Evolutionary conservation across 495 filamentous ascomycete species (phyloP).

Genomic region (Parathielavia hyrcaniae): DNA sequence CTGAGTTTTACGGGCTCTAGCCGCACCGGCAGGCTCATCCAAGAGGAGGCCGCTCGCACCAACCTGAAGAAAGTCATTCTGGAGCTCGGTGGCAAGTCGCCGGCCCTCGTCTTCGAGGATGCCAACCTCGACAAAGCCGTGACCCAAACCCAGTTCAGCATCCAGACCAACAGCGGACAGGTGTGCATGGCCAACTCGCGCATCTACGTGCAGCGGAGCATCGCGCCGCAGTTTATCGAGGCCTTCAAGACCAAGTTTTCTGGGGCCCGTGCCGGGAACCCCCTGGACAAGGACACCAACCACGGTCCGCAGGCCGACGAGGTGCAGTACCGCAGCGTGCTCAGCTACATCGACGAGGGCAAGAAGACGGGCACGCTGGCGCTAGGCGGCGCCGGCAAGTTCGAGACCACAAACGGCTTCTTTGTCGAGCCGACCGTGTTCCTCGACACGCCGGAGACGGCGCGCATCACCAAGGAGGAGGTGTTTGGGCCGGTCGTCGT

Average conservation of each 20-base stretch:
- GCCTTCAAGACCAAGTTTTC: slow-evolving; percentile 53
- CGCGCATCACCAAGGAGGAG: slow-evolving; percentile 52
- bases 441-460: slow-evolving; percentile 58
- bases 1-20: slow-evolving; percentile 54
- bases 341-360: slow-evolving; percentile 34
- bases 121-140: slow-evolving; percentile 65
- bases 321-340: slow-evolving; percentile 34
- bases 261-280: slow-evolving; percentile 53
- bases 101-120: slow-evolving; percentile 63
- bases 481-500: slow-evolving; percentile 64
- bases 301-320: slow-evolving; percentile 54
- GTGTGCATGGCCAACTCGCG: slow-evolving; percentile 75
- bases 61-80: slow-evolving; percentile 72
- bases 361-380: slow-evolving; percentile 31
- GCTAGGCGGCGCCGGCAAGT: slow-evolving; percentile 26
- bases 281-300: slow-evolving; percentile 56
- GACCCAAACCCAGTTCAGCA: slow-evolving; percentile 61
- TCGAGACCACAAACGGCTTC: slow-evolving; percentile 30
- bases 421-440: slow-evolving; percentile 68
- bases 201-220: slow-evolving; percentile 58
- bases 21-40: slow-evolving; percentile 41
- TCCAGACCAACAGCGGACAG: slow-evolving; percentile 69
- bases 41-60: slow-evolving; percentile 37
- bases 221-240: slow-evolving; percentile 55
- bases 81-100: slow-evolving; percentile 77